Conservation (phyloP, 1,284 basidiomycete species). For the Ustilago crameri region DNA sequence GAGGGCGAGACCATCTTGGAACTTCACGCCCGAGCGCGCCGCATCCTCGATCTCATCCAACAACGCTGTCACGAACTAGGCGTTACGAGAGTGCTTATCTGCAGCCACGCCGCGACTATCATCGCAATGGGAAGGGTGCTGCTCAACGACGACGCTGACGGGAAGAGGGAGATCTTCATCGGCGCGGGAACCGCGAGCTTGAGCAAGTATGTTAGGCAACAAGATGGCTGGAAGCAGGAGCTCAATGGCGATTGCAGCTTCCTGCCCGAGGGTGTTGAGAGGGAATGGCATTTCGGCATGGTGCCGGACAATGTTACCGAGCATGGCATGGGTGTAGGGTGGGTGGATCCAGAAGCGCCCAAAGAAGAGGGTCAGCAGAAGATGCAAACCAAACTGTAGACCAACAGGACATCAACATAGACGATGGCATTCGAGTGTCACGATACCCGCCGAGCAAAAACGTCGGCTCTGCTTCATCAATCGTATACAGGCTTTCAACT, state of each 20-base stretch:
- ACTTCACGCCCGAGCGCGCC: conserved; percentile 75
- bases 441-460: conserved; percentile 4
- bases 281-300: conserved; percentile 77
- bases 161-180: conserved; percentile 67
- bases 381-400: conserved; percentile 35
- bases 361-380: not conserved
- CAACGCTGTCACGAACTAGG: conserved; percentile 55
- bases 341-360: conserved; percentile 47
- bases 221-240: conserved; percentile 39
- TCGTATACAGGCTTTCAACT: too few relatives aligned
- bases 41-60: conserved; percentile 70
- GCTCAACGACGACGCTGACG: conserved; percentile 70
- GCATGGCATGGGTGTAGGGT: conserved; percentile 54
- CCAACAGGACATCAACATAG: not conserved
- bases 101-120: conserved; percentile 82
- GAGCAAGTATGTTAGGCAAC: conserved; percentile 52
- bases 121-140: conserved; percentile 78
- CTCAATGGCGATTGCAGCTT: conserved; percentile 58
- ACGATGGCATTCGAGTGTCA: not conserved
- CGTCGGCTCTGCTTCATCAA: conserved; percentile 2
- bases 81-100: conserved; percentile 74
- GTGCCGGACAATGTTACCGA: conserved; percentile 56
- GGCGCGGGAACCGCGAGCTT: conserved; percentile 59
- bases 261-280: conserved; percentile 72
- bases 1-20: conserved; percentile 77